Evolutionary conservation across 768 basidiomycete genomes (phyloP), one percentile per base, ranked within the genome.

Genomic region (Lactifluus rugatus): DNA sequence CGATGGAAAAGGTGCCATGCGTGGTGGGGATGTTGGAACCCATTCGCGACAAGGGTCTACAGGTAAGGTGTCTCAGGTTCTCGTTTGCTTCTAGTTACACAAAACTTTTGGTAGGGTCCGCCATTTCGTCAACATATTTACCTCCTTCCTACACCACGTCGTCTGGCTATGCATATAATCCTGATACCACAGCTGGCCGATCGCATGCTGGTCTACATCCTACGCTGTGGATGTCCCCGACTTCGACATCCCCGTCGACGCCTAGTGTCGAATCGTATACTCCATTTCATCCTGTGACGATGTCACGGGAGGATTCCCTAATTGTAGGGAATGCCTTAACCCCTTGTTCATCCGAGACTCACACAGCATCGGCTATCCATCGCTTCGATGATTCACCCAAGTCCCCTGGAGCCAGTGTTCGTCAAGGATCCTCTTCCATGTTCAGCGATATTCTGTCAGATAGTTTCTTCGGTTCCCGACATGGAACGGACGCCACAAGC

Each of bases 191-290:
- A 63, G 69, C 72, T 67, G 81, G 84, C 65, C 81, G 78, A 65
- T 76, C 78, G 48, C 73, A 74, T 60, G 65, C 75, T 34, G 78
- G 80, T 55, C 72, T 89, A 45, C 85, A 84, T 48, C 87, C 89
- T 3, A 87, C 88, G 41, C 72, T 90, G 41, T 91, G 88, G 89
- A 90, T 91, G 89, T 89, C 89, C 13, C 79, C 87, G 48, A 72
- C 81, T 5, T 78, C 78, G 41, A 69, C 80, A 9, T 70, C 78
- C 14, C 72, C 78, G 4, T 68, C 76, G 21, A 73, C 78, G 28
- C 73, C 78, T 7, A 68, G 61, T 66, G 21, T 69, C 65, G 48
- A 68, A 63, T 21, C 67, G 66, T 54, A 70, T 68, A n/a, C 66
- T 21, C n/a, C 63, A 28, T 64, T 62, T 19, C 48, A 55, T 39